phyloP scores from a whole-genome alignment of 75 land plant genomes.

The Ceratopteris richardii region DNA sequence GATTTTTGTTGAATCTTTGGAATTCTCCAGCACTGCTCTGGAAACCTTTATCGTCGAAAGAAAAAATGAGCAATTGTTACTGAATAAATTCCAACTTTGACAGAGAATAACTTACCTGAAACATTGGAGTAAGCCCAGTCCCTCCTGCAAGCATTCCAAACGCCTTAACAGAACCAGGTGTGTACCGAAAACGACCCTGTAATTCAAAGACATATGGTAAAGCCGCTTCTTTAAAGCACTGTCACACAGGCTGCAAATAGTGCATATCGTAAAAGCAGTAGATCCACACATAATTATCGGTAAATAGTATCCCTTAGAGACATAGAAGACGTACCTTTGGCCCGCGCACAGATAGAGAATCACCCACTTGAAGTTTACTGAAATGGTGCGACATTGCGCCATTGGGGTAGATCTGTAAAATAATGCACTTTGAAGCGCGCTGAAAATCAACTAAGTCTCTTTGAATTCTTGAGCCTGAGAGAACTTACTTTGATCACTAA shows the following conservation, averaged over 20 bases:
- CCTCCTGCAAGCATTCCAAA: conserved; percentile 97
- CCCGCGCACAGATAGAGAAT: conserved; percentile 60
- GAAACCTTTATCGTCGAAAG: conserved; percentile 41
- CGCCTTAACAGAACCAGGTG: conserved; percentile 59
- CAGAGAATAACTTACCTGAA: conserved; percentile 40
- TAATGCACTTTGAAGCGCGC: not conserved
- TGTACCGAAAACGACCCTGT: conserved; percentile 78
- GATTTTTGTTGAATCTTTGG: conserved; percentile 66
- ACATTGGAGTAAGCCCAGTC: conserved; percentile 88
- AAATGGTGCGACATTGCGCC: conserved; percentile 83
- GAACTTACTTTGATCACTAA: conserved; percentile 70
- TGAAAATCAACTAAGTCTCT: not conserved
- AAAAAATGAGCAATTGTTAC: not conserved
- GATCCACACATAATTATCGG: too few species aligned
- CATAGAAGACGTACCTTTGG: conserved; percentile 52
- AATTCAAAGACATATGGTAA: not conserved
- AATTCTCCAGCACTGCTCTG: conserved; percentile 82
- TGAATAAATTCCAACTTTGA: too few species aligned
- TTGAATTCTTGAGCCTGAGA: not conserved
- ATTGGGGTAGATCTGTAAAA: conserved; percentile 58
- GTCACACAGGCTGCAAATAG: not conserved
- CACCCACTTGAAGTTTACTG: conserved; percentile 54
- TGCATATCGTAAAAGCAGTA: not conserved
- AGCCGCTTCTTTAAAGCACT: not conserved
- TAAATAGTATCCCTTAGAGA: too few species aligned